Evolutionary conservation across 2,329 filamentous ascomycete genomes (phyloP).

Genomic region (Hyphodiscus sp.): DNA sequence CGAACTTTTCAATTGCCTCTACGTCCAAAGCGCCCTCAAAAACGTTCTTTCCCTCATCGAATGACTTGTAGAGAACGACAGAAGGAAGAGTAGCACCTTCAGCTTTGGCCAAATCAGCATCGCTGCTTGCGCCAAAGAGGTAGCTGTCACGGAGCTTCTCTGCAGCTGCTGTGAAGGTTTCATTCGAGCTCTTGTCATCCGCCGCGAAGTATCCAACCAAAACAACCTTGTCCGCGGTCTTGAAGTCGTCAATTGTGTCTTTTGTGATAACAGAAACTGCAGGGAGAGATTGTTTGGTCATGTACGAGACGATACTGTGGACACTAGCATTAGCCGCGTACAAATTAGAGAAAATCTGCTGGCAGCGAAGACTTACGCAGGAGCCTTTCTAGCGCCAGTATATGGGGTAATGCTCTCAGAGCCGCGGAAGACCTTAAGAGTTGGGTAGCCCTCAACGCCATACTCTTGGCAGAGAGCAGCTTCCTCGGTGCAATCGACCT

Average conservation of each 20-base stretch:
- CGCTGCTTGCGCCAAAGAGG: conserved; percentile 84
- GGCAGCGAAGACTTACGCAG: conserved; percentile 47
- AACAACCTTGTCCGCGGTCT: conserved; percentile 95
- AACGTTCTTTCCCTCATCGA: conserved; percentile 89
- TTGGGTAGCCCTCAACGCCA: conserved; percentile 96
- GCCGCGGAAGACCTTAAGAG: conserved; percentile 97
- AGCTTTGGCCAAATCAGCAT: conserved; percentile 76
- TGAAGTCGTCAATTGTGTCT: conserved; percentile 89
- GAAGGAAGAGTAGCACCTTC: conserved; percentile 84
- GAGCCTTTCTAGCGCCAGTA: conserved; percentile 81
- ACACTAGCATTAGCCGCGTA: conserved; percentile 6
- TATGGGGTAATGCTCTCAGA: conserved; percentile 76
- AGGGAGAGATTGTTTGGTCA: conserved; percentile 96
- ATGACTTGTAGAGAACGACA: conserved; percentile 93
- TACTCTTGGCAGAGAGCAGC: conserved; percentile 82
- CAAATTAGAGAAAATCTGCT: neutral
- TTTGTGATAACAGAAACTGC: conserved; percentile 78
- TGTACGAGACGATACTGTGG: conserved; percentile 67
- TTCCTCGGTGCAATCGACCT: conserved; percentile 95
- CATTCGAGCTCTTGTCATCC: conserved; percentile 77
- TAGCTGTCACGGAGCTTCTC: conserved; percentile 81
- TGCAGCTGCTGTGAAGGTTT: conserved; percentile 66
- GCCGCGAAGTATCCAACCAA: conserved; percentile 80
- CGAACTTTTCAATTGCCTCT: conserved; percentile 74
- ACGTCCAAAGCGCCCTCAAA: conserved; percentile 77